These are phyloP conservation scores for Heterobasidion occidentale DNA, from an alignment of 1,284 basidiomycete genomes.

Conservation along the genomic window DNA sequence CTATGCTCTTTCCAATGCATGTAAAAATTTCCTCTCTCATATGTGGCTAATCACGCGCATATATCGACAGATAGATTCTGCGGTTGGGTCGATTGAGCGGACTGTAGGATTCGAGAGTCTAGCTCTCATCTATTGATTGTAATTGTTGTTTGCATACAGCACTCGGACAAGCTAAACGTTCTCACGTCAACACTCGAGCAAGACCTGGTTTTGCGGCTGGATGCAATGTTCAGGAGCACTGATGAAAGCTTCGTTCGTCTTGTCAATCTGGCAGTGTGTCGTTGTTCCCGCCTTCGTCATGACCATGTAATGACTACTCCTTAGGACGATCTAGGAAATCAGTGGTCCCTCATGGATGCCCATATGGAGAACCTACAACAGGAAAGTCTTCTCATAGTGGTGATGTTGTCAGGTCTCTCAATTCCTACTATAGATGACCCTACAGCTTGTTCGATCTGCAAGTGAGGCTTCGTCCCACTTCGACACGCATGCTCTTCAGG, in stretches of 20 bases:
- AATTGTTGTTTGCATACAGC: neutral
- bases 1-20: neutral
- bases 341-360: neutral
- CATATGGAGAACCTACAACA: neutral
- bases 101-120: neutral
- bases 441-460: neutral
- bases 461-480: constrained; percentile 1
- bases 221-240: neutral
- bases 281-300: neutral
- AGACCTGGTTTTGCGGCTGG: neutral
- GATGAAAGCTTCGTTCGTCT: neutral
- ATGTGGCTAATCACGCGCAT: neutral
- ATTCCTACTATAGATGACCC: neutral
- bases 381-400: neutral
- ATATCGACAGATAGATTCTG: neutral
- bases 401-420: neutral
- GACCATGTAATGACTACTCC: neutral
- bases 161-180: neutral
- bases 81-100: neutral
- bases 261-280: neutral
- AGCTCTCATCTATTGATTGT: neutral
- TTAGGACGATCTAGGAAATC: neutral
- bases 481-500: constrained; percentile 15
- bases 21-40: neutral
- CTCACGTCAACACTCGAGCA: neutral